Conservation (phyloP, 768 basidiomycete genomes). For the Hysterangium stoloniferum region DNA sequence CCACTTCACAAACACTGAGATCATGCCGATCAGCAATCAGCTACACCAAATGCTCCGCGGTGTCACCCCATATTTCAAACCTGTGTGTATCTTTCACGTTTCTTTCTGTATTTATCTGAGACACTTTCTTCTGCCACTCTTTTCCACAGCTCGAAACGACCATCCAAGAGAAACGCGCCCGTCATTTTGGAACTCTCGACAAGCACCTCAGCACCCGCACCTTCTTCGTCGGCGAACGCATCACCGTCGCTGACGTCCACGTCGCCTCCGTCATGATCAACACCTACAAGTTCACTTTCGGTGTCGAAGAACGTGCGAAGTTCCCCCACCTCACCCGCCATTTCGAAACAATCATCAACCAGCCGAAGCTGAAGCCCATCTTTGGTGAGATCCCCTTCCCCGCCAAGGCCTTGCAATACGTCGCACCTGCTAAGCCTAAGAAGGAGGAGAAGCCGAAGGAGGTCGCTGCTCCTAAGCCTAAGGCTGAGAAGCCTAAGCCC, state of each 20-base stretch:
- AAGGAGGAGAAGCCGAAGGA: conserved; percentile 39
- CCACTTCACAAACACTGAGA: conserved; percentile 64
- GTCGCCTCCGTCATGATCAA: conserved; percentile 53
- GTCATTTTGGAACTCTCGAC: conserved; percentile 62
- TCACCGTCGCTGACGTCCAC: conserved; percentile 85
- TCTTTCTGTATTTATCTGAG: no score
- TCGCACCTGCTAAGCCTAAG: conserved; percentile 65
- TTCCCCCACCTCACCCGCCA: conserved; percentile 75
- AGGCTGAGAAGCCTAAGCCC: conserved; percentile 59
- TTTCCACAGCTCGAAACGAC: conserved; percentile 48
- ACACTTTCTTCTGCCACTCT: conserved; percentile 3
- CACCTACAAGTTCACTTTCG: conserved; percentile 47
- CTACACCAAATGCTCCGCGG: conserved; percentile 39
- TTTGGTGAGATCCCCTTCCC: conserved; percentile 52
- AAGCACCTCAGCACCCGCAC: conserved; percentile 69
- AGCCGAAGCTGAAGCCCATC: conserved; percentile 62
- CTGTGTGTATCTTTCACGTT: conserved; percentile 38
- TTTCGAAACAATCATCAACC: conserved; percentile 82
- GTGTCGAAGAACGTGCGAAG: conserved; percentile 55
- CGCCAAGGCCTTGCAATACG: conserved; percentile 66
- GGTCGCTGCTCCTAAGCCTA: conserved; percentile 32
- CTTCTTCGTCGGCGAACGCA: conserved; percentile 89
- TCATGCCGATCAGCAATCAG: conserved; percentile 32
- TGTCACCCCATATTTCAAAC: conserved; percentile 71
- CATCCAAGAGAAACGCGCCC: conserved; percentile 44